Evolutionary conservation across 2,329 filamentous ascomycete species (phyloP).

Genomic region (Ascochyta fabae): DNA sequence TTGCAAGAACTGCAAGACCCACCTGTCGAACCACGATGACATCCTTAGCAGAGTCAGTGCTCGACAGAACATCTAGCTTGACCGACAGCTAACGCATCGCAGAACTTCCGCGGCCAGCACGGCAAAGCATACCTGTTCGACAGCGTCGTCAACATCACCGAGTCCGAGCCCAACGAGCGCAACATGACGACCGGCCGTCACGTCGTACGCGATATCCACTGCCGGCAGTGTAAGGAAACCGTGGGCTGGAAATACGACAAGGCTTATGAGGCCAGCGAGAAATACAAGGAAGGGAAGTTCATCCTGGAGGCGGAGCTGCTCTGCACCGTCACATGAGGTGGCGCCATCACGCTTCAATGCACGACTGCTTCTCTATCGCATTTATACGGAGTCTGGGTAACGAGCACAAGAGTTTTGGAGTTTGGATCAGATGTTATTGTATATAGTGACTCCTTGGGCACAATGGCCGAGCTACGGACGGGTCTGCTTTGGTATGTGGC

Average conservation of each 20-base stretch:
- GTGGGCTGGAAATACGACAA: conserved; percentile 99
- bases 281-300: conserved; percentile 99
- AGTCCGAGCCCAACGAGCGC: conserved; percentile 85
- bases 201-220: conserved; percentile 90
- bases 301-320: conserved; percentile 93
- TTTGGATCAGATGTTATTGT: not conserved
- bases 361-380: conserved; percentile 18
- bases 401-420: conserved; percentile 13
- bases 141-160: conserved; percentile 86
- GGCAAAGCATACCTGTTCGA: conserved; percentile 98
- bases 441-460: not conserved
- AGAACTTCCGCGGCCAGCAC: conserved; percentile 99
- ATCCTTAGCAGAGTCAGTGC: conserved; percentile 85
- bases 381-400: conserved; percentile 32
- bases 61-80: not conserved
- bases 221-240: conserved; percentile 86
- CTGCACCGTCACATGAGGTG: conserved; percentile 68
- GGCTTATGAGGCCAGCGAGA: conserved; percentile 88
- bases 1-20: conserved; percentile 91
- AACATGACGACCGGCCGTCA: conserved; percentile 98
- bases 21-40: conserved; percentile 92
- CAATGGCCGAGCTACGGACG: not conserved
- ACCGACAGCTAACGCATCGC: conserved; percentile 21
- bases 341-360: not conserved
- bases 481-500: not conserved